Base-by-base conservation (phyloP, 73 alveolate genomes). In the Blepharisma japonicum region DNA sequence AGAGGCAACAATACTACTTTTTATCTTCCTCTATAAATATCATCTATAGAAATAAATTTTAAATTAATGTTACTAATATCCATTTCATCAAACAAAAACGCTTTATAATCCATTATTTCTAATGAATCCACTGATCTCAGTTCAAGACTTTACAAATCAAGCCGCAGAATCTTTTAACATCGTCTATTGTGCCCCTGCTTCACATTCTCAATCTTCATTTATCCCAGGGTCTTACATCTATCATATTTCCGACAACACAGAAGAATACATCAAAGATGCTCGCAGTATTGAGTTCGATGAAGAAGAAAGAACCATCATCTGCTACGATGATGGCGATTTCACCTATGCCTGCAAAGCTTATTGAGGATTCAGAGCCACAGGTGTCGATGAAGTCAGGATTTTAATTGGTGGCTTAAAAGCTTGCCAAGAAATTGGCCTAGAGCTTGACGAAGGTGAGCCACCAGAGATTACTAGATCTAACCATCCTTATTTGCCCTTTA, bases 341-440 rank as follows among this genome's bases (percentile, higher is more conserved):
- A 2, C 14, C 14, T 9, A 8, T 9, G 38, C 74, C 23, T 61
- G 74, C 46, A 61, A 61, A 61, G 74, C 46, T 25, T 61, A 61
- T 25, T 61, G 74, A 39, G 74, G 74, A 61, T 25, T 61, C 47
- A 0, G 74, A 9, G 74, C 74, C 14, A 61, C 74, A 14, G 74
- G 74, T 14, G 47, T 14, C 23, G 74, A 61, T 5, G 74, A 61
- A 14, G 74, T 61, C 39, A n/a, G 74, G 46, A 61, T 61, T 18
- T 39, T 61, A 18, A 25, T 61, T 20, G 74, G 74, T 20, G 74
- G 74, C 38, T 61, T 61, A 61, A 61, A 61, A 25, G 74, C 74
- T 20, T 61, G 74, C 23, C 47, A 61, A 25, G 46, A 14, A 14
- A 20, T 8, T 61, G 74, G 46, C 46, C 4, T 61, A 3, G 74